Evolutionary conservation across 2,329 filamentous ascomycete genomes (phyloP).

Genomic region (Claviceps sp.): DNA sequence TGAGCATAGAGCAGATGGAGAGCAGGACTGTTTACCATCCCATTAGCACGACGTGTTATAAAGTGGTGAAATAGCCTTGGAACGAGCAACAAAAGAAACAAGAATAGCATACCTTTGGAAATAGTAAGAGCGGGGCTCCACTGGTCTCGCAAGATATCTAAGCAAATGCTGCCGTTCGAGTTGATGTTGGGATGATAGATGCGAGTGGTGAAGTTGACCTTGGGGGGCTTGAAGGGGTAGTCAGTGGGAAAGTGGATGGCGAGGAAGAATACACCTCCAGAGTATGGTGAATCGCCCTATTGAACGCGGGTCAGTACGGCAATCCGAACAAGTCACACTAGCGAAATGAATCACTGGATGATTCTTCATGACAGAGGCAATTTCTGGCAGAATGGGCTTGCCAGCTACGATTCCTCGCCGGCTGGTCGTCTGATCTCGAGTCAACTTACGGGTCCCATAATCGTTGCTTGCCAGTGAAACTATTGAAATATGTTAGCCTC

Average conservation of each 20-base stretch:
- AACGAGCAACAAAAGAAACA: background rate
- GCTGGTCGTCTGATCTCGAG: slow-evolving; percentile 1
- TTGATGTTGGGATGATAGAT: slow-evolving; percentile 99
- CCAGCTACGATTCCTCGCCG: background rate
- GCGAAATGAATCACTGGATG: background rate
- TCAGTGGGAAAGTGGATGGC: slow-evolving; percentile 99
- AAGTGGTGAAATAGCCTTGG: too few relatives aligned
- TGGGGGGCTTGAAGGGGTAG: slow-evolving; percentile 99
- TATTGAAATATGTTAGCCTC: slow-evolving; percentile 27
- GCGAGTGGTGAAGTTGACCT: slow-evolving; percentile 99
- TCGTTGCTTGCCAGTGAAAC: slow-evolving; percentile 99
- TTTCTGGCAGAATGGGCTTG: background rate
- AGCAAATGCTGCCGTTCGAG: slow-evolving; percentile 97
- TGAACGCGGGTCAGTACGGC: slow-evolving; percentile 14
- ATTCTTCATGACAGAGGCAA: background rate
- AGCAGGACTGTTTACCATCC: slow-evolving; percentile 55
- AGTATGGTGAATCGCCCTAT: slow-evolving; percentile 91
- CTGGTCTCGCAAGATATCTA: slow-evolving; percentile 97
- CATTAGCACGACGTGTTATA: slow-evolving; percentile 1
- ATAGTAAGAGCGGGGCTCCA: slow-evolving; percentile 98
- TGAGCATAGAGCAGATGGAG: slow-evolving; percentile 99
- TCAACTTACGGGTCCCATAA: slow-evolving; percentile 89
- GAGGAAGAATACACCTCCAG: slow-evolving; percentile 97
- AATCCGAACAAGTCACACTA: background rate
- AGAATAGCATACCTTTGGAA: slow-evolving; percentile 66